Conservation (phyloP, 371 early-diverging fungal species). For the Rhizopus delemar region DNA sequence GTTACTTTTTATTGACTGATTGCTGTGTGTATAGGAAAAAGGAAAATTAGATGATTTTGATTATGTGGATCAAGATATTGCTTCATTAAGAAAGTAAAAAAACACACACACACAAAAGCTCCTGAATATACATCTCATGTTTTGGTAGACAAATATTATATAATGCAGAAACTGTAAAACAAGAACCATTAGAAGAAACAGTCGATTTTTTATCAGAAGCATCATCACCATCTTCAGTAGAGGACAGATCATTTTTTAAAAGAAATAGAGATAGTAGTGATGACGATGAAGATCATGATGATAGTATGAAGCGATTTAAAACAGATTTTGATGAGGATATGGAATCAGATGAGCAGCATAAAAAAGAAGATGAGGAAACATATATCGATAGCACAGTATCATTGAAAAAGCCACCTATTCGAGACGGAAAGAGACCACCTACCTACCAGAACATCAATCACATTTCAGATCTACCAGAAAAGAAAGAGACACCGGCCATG, state of each 20-base stretch:
- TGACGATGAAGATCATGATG: constrained; percentile 27
- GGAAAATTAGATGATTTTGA: constrained; percentile 49
- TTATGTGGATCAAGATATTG: constrained; percentile 49
- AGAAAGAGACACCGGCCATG: constrained; percentile 32
- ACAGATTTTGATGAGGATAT: not conserved
- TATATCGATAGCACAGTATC: not conserved
- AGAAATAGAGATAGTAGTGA: constrained; percentile 23
- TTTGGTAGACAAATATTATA: constrained; percentile 24
- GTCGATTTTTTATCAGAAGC: constrained; percentile 23
- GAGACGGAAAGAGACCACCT: not conserved
- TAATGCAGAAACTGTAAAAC: constrained; percentile 16
- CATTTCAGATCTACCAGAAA: constrained; percentile 10
- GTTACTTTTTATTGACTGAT: not conserved
- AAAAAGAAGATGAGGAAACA: constrained; percentile 10
- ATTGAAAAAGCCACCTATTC: not conserved
- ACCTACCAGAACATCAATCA: not conserved
- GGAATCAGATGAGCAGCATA: not conserved
- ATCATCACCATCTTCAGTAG: constrained; percentile 23
- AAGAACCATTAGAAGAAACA: not conserved
- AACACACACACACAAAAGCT: not conserved
- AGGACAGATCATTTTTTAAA: constrained; percentile 10
- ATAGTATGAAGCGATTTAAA: constrained; percentile 13
- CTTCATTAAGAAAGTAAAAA: constrained; percentile 49
- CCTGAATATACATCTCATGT: not conserved
- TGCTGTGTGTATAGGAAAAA: constrained; percentile 38